Evolutionary conservation across 352 stramenopile genomes (phyloP), one percentile per base, ranked within the genome.

Genomic region (Globisporangium cederbergense): DNA sequence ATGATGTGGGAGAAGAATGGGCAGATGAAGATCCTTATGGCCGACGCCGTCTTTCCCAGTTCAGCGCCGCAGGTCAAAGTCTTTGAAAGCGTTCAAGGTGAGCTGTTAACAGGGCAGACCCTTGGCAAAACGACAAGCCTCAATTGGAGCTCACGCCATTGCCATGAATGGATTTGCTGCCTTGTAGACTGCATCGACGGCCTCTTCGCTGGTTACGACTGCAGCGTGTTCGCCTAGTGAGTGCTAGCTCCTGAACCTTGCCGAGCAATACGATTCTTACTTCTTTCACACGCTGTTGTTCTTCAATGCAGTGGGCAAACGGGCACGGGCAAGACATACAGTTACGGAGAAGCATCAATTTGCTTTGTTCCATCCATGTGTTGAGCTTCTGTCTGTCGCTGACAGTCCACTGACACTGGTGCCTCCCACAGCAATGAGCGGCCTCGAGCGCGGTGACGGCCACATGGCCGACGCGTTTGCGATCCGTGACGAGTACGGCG

Each of bases 191-290:
- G 81, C 57, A 67, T 91, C 16, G 70, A 87, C 50, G 73, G 73
- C 10, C 66, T 91, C 36, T 68, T 91, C 36, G 73, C 78, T 45
- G 81, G 81, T 32, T 91, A 81, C 60, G 79, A 91, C 58, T 89
- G 81, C 73, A 89, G 79, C 36, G 73, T 91, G 0, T 87, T 91
- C 64, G 81, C 79, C 14, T 91, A 91, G 79, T 91, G 71, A 45
- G 76, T 73, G 30, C 18, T 14, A 3, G 0, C 4, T 40, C 14
- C 5, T 30, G 8, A 2, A 2, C 10, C 28, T 25, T 20, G 22
- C n/a, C 2, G 18, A 52, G 18, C n/a, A 13, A 1, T 52, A 34
- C 20, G 49, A 56, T 22, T 25, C 64, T 8, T 38, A 55, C 11
- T 65, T 45, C 10, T 50, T 65, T 60, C 16, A 42, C 58, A 11